Base-by-base conservation (phyloP, 2,329 filamentous ascomycete genomes). In the Neonectria coccinea region DNA sequence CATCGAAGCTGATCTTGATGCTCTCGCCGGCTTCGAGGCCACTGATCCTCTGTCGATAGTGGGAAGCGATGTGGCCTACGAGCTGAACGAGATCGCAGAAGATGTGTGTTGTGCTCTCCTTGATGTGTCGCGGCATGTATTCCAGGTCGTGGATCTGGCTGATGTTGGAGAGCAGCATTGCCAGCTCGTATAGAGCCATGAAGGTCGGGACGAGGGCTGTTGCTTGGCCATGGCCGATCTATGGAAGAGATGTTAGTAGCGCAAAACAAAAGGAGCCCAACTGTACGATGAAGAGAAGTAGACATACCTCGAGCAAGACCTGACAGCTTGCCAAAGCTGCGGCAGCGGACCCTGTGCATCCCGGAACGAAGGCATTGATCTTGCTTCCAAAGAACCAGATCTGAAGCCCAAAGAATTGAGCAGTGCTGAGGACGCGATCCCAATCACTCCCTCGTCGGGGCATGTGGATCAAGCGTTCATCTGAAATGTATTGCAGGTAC, bases 381-480 rank as follows among this genome's bases (percentile, higher is more conserved):
- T 74, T 75, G 25, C 68, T 67, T 7, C 77, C 78, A 18, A 81
- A 80, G 4, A 74, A 70, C 62, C 75, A 78, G 16, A 82, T 71
- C 63, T 81, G 79, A 5, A 80, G 72, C 3, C 79, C 79, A 47
- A 81, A 81, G 73, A 79, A 81, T 62, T 81, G 78, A 3, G 80
- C 80, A 16, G 77, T 75, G 42, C 76, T 78, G 31, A 82, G 69
- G 1, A 81, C 79, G 1, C 77, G 75, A 59, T 82, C 80, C 79
- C 79, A 81, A 51, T 78, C 75, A 56, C 79, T 81, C n/a, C 79
- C 79, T 42, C 77, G 70, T 5, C 73, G 72, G 3, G 80, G 80
- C 78, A 82, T 81, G 56, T 80, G 79, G 16, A 79, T 75, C 14
- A 81, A 72, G 29, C 80, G 79, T 57, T 81, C 75, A 60, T 81